Evolutionary conservation across 148 eudicot species (phyloP).

Genomic region (Fallopia convolvulus): DNA sequence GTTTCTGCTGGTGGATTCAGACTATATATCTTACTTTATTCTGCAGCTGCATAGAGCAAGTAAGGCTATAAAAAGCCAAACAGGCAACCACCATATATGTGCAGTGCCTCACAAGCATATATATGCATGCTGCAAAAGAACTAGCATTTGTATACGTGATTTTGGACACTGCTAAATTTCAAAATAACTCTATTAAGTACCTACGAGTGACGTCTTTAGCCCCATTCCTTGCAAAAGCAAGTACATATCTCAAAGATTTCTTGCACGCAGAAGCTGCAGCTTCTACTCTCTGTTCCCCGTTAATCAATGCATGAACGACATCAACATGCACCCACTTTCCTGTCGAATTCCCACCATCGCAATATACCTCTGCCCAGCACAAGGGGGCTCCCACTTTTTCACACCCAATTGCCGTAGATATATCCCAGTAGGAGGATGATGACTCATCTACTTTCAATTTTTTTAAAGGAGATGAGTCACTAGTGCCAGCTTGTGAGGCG

Average conservation of each 20-base stretch:
- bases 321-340: constrained; percentile 98
- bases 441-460: constrained; percentile 38
- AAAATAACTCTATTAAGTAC: constrained; percentile 22
- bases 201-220: constrained; percentile 99
- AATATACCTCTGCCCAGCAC: constrained; percentile 93
- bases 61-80: not conserved
- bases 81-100: not conserved
- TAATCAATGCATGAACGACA: constrained; percentile 70
- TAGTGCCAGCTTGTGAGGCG: constrained; percentile 19
- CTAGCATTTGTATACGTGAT: not conserved
- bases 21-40: not conserved
- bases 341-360: constrained; percentile 67
- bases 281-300: constrained; percentile 86
- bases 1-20: not conserved
- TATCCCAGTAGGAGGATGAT: constrained; percentile 38
- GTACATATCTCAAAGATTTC: constrained; percentile 77
- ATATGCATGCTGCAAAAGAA: not conserved
- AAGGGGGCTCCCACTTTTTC: constrained; percentile 85
- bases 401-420: constrained; percentile 88
- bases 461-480: constrained; percentile 34
- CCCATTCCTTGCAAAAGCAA: constrained; percentile 93
- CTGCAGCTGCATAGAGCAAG: not conserved
- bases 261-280: constrained; percentile 83
- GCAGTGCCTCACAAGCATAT: not conserved
- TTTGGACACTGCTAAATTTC: not conserved